Conservation (phyloP, 75 land plant genomes). For the Larix kaempferi region DNA sequence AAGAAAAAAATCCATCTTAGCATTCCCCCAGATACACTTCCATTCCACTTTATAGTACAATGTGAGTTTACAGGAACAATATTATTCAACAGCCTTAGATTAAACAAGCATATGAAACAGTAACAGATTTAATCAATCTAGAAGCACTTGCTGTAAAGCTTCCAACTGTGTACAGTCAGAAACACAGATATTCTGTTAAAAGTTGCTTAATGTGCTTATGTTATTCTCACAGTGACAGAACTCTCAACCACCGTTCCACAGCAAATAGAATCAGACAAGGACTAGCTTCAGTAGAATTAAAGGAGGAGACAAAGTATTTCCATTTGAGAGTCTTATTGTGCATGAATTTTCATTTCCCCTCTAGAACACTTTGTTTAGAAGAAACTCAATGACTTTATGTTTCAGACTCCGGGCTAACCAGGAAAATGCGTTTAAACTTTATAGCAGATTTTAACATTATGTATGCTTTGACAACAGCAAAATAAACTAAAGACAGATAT, state of each 20-base stretch:
- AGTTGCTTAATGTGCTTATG: not conserved
- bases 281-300: not conserved
- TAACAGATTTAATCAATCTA: not conserved
- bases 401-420: not conserved
- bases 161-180: not conserved
- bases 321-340: not conserved
- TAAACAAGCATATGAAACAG: not conserved
- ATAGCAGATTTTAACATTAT: not conserved
- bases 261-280: not conserved
- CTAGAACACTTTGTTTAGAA: not conserved
- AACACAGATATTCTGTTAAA: not conserved
- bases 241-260: not conserved
- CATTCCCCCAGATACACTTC: too few relatives aligned
- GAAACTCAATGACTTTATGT: not conserved
- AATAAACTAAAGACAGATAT: not conserved
- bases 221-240: not conserved
- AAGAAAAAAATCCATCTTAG: not conserved
- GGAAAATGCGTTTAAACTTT: not conserved
- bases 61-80: not conserved
- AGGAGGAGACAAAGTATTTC: not conserved
- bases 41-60: not conserved
- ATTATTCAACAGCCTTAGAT: not conserved
- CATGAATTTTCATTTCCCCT: not conserved
- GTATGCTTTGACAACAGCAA: not conserved
- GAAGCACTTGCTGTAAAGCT: not conserved